Base-by-base conservation (phyloP, 352 stramenopile species). In the Globisporangium yorkense region DNA sequence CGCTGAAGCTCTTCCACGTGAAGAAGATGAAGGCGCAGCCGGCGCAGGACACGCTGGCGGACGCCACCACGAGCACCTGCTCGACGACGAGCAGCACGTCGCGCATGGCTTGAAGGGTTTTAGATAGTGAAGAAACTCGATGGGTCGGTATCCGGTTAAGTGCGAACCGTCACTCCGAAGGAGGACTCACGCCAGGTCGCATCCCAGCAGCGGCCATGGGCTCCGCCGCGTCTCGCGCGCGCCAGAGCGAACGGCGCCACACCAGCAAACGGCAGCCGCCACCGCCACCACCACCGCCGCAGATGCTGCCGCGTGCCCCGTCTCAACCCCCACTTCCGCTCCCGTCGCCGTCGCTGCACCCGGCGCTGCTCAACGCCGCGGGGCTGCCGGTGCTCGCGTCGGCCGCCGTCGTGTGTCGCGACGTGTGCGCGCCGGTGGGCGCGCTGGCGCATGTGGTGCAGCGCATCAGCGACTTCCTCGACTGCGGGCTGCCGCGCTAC, bases 1-100 rank as follows among this genome's bases (percentile, higher is more conserved):
- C 65, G 21, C 72, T 66, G 33, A 88, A 81, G 53, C 68, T 80
- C 50, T 83, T 87, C 79, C 81, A 92, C 12, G 74, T 87, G 27
- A 70, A 70, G 56, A 89, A 72, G 21, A 92, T 71, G 66, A 88
- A 85, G 56, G 72, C 65, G 56, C 81, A 92, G 44, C 79, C 81
- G n/a, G 67, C 64, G 61, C 81, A 81, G 46, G 79, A 92, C 45
- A 87, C 74, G 31, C 63, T 63, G n/a, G 81, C 71, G 13, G 72
- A 75, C 41, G 70, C 35, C 33, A 87, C 66, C 10, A 89, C 66
- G 51, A 85, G 49, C 55, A 80, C 74, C 43, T 86, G 49, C 63
- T 87, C 68, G 21, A 65, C 54, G 21, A 78, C 50, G 31, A 62
- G 51, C 62, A 87, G 49, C 50, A 50, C 50, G 24, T n/a, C 44